Evolutionary conservation across 352 stramenopile genomes (phyloP), one percentile per base, ranked within the genome.

Genomic region (Hyaloperonospora brassicae): DNA sequence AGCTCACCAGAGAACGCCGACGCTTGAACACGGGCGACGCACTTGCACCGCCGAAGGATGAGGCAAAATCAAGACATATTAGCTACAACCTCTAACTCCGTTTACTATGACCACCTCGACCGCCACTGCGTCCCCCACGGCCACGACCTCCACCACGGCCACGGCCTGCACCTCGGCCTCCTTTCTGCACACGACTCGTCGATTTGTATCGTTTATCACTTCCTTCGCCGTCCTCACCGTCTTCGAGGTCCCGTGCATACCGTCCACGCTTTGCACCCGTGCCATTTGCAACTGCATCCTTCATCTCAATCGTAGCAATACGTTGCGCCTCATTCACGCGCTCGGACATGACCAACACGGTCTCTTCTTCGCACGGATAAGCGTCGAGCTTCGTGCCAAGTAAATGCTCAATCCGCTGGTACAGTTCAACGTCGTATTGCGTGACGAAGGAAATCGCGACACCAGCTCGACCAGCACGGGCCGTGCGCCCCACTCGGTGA

Each of bases 391-490:
- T 93, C 25, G 86, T 87, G 35, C 78, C 80, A 12, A 97, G 71
- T 47, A 95, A 62, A 53, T 95, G 84, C 62, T 98, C 94, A 44
- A 98, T 91, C 34, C 95, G 82, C 69, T 99, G 96, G 78, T 98
- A 99, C 25, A 98, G 73, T 79, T 99, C 96, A 1, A 99, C 91
- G 71, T 99, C 96, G 73, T 98, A 95, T 76, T 99, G 96, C 41
- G 97, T 99, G 2, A 99, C 96, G 62, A 99, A 97, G 14, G 94
- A 98, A 55, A 99, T 86, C 0, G 96, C 90, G 14, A 89, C 81
- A 38, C 97, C 97, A 13, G 89, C 88, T 43, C 89, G 73, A 39
- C 97, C 97, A 34, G 96, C 97, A 65, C 97, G 82, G 5, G 96
- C 97, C 5, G 97, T 99, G 50, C 97, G 85, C 17, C 97, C 97